phyloP scores from a whole-genome alignment of 192 early-diverging fungal species.

The Martensiomyces pterosporus region DNA sequence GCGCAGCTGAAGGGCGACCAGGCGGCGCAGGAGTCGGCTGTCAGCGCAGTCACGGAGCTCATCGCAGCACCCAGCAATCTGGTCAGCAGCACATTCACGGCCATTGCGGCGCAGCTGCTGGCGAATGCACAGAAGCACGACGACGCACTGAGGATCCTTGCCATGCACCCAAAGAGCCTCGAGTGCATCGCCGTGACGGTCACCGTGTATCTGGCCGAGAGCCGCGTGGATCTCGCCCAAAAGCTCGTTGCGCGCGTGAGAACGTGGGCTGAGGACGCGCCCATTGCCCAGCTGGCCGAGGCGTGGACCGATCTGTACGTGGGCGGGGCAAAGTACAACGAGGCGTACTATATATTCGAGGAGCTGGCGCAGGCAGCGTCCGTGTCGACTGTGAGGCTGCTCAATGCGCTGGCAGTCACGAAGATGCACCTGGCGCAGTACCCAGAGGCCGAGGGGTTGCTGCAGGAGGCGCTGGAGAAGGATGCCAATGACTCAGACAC shows the following conservation, averaged over 20 bases:
- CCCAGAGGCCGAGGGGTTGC: conserved; percentile 74
- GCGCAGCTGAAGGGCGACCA: not conserved
- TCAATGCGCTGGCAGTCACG: conserved; percentile 77
- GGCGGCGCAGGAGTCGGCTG: not conserved
- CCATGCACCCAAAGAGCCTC: conserved; percentile 65
- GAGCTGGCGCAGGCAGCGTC: conserved; percentile 80
- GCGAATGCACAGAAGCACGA: conserved; percentile 57
- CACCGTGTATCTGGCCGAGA: conserved; percentile 71
- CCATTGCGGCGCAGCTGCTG: conserved; percentile 63
- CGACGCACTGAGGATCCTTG: conserved; percentile 69
- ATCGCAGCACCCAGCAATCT: conserved; percentile 52
- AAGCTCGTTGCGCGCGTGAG: conserved; percentile 72
- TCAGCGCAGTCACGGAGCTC: conserved; percentile 41
- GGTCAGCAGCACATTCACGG: conserved; percentile 55
- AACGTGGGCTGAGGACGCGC: conserved; percentile 92
- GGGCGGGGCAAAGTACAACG: conserved; percentile 76
- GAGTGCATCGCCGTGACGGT: conserved; percentile 78
- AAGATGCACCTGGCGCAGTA: conserved; percentile 76
- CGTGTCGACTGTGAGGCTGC: conserved; percentile 66
- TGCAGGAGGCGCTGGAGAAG: conserved; percentile 73
- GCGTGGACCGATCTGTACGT: conserved; percentile 75
- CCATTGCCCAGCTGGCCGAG: conserved; percentile 88
- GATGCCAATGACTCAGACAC: conserved; percentile 74
- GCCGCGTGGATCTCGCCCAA: conserved; percentile 82
- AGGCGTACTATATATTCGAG: conserved; percentile 91